Percentiles rank a stretch among this genome's conserved stretches.
Evolutionary conservation across 1,139 yeast genomes (phyloP).

Genomic region (Suhomyces terraborum): DNA sequence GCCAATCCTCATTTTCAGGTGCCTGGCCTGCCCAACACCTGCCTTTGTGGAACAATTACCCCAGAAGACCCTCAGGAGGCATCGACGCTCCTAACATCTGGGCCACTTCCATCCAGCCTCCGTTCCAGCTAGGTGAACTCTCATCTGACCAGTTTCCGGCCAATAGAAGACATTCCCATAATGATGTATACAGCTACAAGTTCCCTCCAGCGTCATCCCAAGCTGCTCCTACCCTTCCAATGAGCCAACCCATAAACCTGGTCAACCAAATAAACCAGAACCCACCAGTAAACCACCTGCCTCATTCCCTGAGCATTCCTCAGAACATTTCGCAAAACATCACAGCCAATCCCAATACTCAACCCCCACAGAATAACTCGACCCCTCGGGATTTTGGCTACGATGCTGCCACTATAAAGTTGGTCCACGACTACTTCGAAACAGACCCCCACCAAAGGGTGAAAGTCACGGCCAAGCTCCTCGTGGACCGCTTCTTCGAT

Average conservation of each 20-base stretch:
- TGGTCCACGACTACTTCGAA: constrained; percentile 40
- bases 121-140: constrained; percentile 7
- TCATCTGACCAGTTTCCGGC: constrained; percentile 5
- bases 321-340: no score
- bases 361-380: neutral
- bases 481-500: constrained; percentile 19
- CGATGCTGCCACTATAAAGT: constrained; percentile 17
- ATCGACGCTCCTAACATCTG: constrained; percentile 17
- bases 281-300: constrained; percentile 1
- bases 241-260: neutral
- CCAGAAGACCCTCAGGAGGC: constrained; percentile 12
- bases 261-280: no score
- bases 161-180: constrained; percentile 31
- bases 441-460: constrained; percentile 46
- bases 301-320: neutral
- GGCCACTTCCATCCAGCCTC: constrained; percentile 12
- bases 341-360: neutral
- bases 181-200: constrained; percentile 22
- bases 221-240: neutral
- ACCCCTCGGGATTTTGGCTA: constrained; percentile 3
- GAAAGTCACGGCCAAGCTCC: constrained; percentile 28
- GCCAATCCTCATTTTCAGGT: constrained; percentile 6
- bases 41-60: constrained; percentile 9
- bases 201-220: neutral
- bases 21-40: constrained; percentile 3